Evolutionary conservation across 306 rosid species (phyloP).

Genomic region (Heteromeles arbutifolia): DNA sequence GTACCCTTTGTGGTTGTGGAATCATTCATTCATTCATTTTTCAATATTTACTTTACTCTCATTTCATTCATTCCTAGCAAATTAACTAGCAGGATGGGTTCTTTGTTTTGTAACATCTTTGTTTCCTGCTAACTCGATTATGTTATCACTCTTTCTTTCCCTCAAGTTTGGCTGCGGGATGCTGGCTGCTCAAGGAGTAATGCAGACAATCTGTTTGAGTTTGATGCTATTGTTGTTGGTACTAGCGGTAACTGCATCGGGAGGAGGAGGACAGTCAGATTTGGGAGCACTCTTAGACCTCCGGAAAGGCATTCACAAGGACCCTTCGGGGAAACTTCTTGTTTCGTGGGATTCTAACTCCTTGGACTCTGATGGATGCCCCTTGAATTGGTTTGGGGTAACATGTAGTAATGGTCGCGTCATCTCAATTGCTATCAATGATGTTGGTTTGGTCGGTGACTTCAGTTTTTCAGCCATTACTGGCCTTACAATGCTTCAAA

Average conservation of each 20-base stretch:
- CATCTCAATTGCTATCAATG: constrained; percentile 44
- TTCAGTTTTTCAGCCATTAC: constrained; percentile 47
- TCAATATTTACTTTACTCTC: no score
- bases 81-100: no score
- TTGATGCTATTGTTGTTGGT: constrained; percentile 34
- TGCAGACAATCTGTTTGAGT: constrained; percentile 44
- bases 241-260: constrained; percentile 18
- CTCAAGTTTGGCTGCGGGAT: constrained; percentile 23
- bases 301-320: constrained; percentile 51
- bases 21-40: no score
- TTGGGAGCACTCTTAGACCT: constrained; percentile 57
- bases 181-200: constrained; percentile 41
- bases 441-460: constrained; percentile 58
- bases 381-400: constrained; percentile 62
- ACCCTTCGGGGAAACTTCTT: constrained; percentile 49
- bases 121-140: constrained; percentile 2
- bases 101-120: neutral
- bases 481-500: constrained; percentile 52
- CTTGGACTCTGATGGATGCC: constrained; percentile 65
- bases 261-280: constrained; percentile 43
- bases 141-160: neutral
- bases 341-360: constrained; percentile 65
- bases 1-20: no score
- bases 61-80: neutral
- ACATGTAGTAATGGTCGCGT: constrained; percentile 50